Base-by-base conservation (phyloP, 1,284 basidiomycete species). In the Marasmius fiardii region DNA sequence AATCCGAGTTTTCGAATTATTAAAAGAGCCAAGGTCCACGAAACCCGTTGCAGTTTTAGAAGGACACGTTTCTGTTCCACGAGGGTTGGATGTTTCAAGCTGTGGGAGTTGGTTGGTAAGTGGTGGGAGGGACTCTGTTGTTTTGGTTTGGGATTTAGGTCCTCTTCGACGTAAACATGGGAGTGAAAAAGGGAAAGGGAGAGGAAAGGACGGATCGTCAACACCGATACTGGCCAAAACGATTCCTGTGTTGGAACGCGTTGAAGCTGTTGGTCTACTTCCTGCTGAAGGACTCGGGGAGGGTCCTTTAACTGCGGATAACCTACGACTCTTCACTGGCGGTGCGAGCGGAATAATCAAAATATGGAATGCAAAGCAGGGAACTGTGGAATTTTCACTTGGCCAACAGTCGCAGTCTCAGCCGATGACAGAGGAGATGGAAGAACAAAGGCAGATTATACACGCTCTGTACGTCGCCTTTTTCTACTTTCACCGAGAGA, bases 91-190 rank as follows among this genome's bases (percentile, higher is more conserved):
- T 60, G 83, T 94, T 28, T 88, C 88, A n/a, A 68, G 69, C 3
- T 93, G 97, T 67, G 94, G 94, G 10, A 83, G 83, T 66, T 94
- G 88, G 85, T 79, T 96, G 18, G 74, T 97, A 55, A 93, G 88
- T 53, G 94, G 92, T 18, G 95, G 94, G 41, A 77, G 95, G 56
- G 95, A 98, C 71, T 89, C 92, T 12, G 93, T 97, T 3, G 89
- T 92, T 18, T 74, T 96, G 47, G 77, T 98, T 1, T 98, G 95
- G 95, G 90, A 96, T 66, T 74, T 93, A 33, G 73, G 74, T 3
- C 67, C 75, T 20, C n/a, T n/a, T n/a, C n/a, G n/a, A 73, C 67
- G 35, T 58, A 68, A 34, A 58, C 64, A 24, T 54, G 55, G 11
- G 55, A 63, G 18, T 73, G 66, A 56, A 59, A 50, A 16, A 20